Percentiles rank a stretch among this genome's conserved stretches.
phyloP scores from a whole-genome alignment of 2,329 filamentous ascomycete genomes.

The Erysiphe pulchra region DNA sequence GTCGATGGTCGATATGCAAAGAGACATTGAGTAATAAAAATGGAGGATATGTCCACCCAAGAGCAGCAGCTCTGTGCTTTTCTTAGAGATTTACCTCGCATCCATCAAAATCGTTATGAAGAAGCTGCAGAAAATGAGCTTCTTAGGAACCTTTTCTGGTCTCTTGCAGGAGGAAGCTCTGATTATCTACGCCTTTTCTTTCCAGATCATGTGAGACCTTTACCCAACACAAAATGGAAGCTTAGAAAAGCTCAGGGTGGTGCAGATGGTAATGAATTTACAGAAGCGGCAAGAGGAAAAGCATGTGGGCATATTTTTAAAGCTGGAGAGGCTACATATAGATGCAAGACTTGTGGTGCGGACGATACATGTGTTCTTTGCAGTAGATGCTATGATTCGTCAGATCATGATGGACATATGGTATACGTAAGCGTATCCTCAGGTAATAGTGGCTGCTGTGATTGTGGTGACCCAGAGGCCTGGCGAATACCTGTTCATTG shows the following conservation, averaged over 20 bases:
- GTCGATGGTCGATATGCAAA: slow-evolving; percentile 5
- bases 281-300: slow-evolving; percentile 70
- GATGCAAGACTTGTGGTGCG: slow-evolving; percentile 77
- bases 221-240: slow-evolving; percentile 37
- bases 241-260: slow-evolving; percentile 72
- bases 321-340: slow-evolving; percentile 74
- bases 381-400: slow-evolving; percentile 80
- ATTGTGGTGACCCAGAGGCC: slow-evolving; percentile 87
- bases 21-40: slow-evolving; percentile 9
- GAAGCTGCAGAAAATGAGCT: slow-evolving; percentile 46
- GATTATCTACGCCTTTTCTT: slow-evolving; percentile 64
- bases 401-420: slow-evolving; percentile 80
- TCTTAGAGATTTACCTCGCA: slow-evolving; percentile 50
- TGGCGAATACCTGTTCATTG: slow-evolving; percentile 76
- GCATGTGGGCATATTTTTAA: slow-evolving; percentile 96
- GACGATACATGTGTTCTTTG: slow-evolving; percentile 94
- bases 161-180: slow-evolving; percentile 48
- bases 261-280: slow-evolving; percentile 87
- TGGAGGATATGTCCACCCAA: slow-evolving; percentile 33
- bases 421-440: slow-evolving; percentile 71
- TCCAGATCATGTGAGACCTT: slow-evolving; percentile 38
- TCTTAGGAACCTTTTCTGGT: slow-evolving; percentile 60
- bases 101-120: slow-evolving; percentile 51
- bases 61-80: slow-evolving; percentile 68
- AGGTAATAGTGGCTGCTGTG: slow-evolving; percentile 87